These are phyloP conservation scores for Penicillium polonicum DNA, from an alignment of 2,329 filamentous ascomycete species.

Conservation along the genomic window DNA sequence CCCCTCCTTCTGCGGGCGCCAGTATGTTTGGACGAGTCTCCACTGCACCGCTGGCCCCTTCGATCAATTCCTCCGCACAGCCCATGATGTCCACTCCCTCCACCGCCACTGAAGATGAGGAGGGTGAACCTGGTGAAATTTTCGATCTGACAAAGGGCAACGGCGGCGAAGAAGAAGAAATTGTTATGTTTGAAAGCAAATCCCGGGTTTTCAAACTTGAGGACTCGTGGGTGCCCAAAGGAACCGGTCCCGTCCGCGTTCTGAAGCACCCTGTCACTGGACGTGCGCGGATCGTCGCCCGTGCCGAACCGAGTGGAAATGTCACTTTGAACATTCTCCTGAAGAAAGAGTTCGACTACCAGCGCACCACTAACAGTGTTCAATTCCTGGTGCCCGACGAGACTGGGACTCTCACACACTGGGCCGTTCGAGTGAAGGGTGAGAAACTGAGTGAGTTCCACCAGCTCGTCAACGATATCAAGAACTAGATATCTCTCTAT, in stretches of 20 bases:
- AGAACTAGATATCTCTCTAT: conserved; percentile 14
- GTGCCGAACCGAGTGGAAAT: conserved; percentile 72
- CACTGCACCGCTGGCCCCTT: not conserved
- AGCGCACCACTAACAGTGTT: conserved; percentile 50
- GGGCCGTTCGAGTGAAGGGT: conserved; percentile 67
- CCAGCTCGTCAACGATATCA: conserved; percentile 19
- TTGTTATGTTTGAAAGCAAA: conserved; percentile 66
- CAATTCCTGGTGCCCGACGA: conserved; percentile 52
- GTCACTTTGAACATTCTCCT: conserved; percentile 70
- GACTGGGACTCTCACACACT: conserved; percentile 63
- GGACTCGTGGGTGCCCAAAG: conserved; percentile 65
- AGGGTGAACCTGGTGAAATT: conserved; percentile 50
- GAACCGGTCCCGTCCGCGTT: conserved; percentile 69
- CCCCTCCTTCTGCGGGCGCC: conserved; percentile 26
- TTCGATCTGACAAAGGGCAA: conserved; percentile 66
- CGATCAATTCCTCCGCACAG: conserved; percentile 15
- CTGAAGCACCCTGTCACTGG: conserved; percentile 71
- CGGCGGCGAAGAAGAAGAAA: conserved; percentile 71
- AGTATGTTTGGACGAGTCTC: conserved; percentile 40
- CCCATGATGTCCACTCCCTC: not conserved
- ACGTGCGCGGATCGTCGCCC: conserved; percentile 66
- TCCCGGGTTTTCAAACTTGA: conserved; percentile 67
- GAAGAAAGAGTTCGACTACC: conserved; percentile 62
- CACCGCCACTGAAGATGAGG: conserved; percentile 42
- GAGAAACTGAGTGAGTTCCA: conserved; percentile 15